Percentiles rank a stretch among this genome's conserved stretches.
Evolutionary conservation across 2,329 filamentous ascomycete species (phyloP).

Genomic region (Aspergillus texensis): DNA sequence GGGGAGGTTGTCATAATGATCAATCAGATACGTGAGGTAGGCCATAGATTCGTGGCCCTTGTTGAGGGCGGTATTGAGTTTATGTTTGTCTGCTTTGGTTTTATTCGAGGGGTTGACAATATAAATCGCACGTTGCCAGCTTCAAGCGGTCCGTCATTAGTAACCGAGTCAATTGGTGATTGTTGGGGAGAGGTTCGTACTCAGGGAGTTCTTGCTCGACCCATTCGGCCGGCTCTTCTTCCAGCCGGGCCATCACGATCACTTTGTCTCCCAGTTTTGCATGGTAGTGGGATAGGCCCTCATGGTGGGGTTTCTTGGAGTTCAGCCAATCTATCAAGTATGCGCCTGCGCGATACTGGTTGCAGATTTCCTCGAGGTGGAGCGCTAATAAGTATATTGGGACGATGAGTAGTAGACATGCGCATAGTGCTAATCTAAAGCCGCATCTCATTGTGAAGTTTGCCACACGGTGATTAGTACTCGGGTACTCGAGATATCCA

Average conservation of each 20-base stretch:
- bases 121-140: slow-evolving; percentile 52
- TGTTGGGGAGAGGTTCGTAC: slow-evolving; percentile 30
- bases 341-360: slow-evolving; percentile 40
- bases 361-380: slow-evolving; percentile 36
- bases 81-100: slow-evolving; percentile 21
- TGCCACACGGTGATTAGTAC: neutral
- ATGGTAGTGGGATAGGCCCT: slow-evolving; percentile 2
- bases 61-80: slow-evolving; percentile 40
- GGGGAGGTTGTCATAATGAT: slow-evolving; percentile 51
- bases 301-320: slow-evolving; percentile 16
- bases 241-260: slow-evolving; percentile 49
- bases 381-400: slow-evolving; percentile 34
- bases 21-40: slow-evolving; percentile 52
- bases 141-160: slow-evolving; percentile 16
- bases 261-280: slow-evolving; percentile 37
- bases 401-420: slow-evolving; percentile 27
- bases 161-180: neutral
- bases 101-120: slow-evolving; percentile 41
- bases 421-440: slow-evolving; percentile 31
- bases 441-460: slow-evolving; percentile 34
- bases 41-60: slow-evolving; percentile 52
- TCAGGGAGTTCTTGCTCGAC: slow-evolving; percentile 49
- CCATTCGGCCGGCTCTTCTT: slow-evolving; percentile 50
- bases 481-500: neutral
- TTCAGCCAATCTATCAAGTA: slow-evolving; percentile 38